phyloP scores from a whole-genome alignment of 257 asterid species.

The Avicennia marina region DNA sequence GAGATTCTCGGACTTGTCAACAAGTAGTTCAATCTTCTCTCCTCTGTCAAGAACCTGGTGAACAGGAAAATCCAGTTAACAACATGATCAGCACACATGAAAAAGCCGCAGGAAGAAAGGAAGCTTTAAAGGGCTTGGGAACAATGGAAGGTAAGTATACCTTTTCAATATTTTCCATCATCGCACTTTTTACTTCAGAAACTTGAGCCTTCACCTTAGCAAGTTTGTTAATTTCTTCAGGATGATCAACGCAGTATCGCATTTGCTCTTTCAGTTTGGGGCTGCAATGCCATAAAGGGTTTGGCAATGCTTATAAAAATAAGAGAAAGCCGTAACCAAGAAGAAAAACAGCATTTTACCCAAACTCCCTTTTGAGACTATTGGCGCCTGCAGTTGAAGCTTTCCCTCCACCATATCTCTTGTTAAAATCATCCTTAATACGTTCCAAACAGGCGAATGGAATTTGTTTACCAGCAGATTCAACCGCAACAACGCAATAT shows the following conservation, averaged over 20 bases:
- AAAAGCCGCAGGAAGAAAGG: neutral
- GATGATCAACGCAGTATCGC: conserved; percentile 48
- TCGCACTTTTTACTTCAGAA: conserved; percentile 47
- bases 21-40: conserved; percentile 53
- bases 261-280: conserved; percentile 50
- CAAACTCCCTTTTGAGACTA: conserved; percentile 40
- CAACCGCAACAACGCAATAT: conserved; percentile 50
- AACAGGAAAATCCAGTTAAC: neutral
- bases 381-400: conserved; percentile 36
- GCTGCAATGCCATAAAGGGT: conserved; percentile 21
- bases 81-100: conserved; percentile 1
- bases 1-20: conserved; percentile 60
- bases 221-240: conserved; percentile 47
- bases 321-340: no score
- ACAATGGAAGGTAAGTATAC: conserved; percentile 9
- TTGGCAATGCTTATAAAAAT: no score
- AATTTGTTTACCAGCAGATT: conserved; percentile 48
- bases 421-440: conserved; percentile 46
- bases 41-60: conserved; percentile 61
- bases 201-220: conserved; percentile 56
- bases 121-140: neutral
- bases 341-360: conserved; percentile 18
- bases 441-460: conserved; percentile 50
- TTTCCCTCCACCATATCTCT: conserved; percentile 47
- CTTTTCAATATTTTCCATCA: conserved; percentile 60